These are phyloP conservation scores for Mucor velutinosus DNA, from an alignment of 371 early-diverging fungal species.

Conservation along the genomic window DNA sequence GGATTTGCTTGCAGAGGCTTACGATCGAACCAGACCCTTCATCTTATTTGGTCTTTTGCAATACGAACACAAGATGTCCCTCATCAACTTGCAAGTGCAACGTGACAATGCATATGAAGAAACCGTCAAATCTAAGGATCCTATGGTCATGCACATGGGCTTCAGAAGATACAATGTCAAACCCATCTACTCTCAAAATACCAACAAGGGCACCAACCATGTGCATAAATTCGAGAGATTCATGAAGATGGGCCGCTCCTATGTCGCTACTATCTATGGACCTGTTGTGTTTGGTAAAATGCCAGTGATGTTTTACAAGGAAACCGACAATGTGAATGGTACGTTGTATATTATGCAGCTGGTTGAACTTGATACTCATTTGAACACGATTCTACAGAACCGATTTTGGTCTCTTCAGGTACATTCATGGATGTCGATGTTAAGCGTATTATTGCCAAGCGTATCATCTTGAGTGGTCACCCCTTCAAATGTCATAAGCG, in stretches of 20 bases:
- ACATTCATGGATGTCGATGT: constrained; percentile 77
- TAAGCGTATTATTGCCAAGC: constrained; percentile 89
- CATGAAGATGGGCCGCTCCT: constrained; percentile 69
- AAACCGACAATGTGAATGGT: constrained; percentile 62
- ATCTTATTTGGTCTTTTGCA: constrained; percentile 85
- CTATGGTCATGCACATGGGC: constrained; percentile 83
- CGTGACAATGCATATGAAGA: constrained; percentile 74
- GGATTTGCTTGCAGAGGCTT: constrained; percentile 38
- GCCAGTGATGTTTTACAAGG: constrained; percentile 77
- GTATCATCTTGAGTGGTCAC: constrained; percentile 92
- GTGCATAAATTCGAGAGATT: constrained; percentile 97
- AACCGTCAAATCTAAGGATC: constrained; percentile 82
- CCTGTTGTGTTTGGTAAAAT: constrained; percentile 87
- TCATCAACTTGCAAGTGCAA: constrained; percentile 78
- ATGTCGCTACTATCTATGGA: constrained; percentile 85
- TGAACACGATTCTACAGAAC: constrained; percentile 30
- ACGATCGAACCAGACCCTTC: constrained; percentile 63
- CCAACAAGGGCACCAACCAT: constrained; percentile 80
- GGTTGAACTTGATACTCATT: background rate
- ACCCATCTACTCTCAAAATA: constrained; percentile 89
- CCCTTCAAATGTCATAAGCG: constrained; percentile 93
- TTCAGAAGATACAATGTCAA: constrained; percentile 84
- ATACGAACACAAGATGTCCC: constrained; percentile 92
- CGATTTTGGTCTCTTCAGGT: constrained; percentile 81
- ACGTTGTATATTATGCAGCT: background rate